Evolutionary conservation across 1,139 yeast species (phyloP).

Genomic region (Debaryomyces psychrophilus): DNA sequence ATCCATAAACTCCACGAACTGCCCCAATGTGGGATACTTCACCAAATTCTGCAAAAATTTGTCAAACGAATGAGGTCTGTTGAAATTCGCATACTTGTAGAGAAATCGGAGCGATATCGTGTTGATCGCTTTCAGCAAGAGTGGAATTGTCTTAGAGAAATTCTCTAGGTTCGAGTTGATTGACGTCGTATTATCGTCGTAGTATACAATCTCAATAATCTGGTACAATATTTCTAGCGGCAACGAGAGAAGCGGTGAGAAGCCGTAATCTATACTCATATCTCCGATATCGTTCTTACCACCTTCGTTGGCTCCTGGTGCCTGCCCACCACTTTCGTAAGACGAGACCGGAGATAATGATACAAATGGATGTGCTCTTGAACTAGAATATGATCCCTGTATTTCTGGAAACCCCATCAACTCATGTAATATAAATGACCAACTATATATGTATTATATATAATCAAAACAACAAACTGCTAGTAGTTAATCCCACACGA

Average conservation of each 20-base stretch:
- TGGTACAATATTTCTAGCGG: conserved; percentile 49
- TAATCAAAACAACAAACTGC: background rate
- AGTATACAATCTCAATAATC: conserved; percentile 49
- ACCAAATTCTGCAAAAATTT: conserved; percentile 63
- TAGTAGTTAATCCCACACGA: background rate
- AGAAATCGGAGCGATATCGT: conserved; percentile 43
- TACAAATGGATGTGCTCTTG: conserved; percentile 7
- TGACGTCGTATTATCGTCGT: conserved; percentile 42
- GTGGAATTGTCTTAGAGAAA: conserved; percentile 45
- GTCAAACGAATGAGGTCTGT: conserved; percentile 82
- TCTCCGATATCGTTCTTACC: background rate
- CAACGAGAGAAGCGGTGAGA: conserved; percentile 23
- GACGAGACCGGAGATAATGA: conserved; percentile 12
- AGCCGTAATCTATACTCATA: conserved; percentile 1
- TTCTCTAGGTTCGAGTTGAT: conserved; percentile 48
- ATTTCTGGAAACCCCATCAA: conserved; percentile 8
- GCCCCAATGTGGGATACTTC: conserved; percentile 55
- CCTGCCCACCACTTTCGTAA: conserved; percentile 2
- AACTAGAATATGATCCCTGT: background rate
- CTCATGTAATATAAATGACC: background rate
- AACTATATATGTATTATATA: background rate
- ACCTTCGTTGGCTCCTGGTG: background rate
- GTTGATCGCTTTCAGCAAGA: conserved; percentile 40
- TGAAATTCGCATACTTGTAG: conserved; percentile 71
- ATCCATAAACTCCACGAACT: conserved; percentile 75